A percentile compares a stretch with the other conserved stretches of the same genome.
Evolutionary conservation across 2,329 filamentous ascomycete species (phyloP).

Genomic region (Chaetomium sp.): DNA sequence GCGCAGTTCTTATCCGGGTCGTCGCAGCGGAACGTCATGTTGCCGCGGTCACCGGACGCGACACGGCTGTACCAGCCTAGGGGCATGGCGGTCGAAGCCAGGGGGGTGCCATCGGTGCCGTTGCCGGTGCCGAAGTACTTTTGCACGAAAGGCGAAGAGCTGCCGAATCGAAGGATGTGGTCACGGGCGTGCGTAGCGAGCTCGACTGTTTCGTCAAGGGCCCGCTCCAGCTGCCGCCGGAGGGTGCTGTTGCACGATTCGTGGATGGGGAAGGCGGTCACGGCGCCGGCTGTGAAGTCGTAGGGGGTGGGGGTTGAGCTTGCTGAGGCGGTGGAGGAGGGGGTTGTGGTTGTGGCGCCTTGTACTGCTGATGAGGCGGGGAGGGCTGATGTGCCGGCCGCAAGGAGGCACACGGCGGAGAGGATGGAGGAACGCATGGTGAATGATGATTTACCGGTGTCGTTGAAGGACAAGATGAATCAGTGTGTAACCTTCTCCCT

Average conservation of each 20-base stretch:
- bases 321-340: conserved; percentile 2
- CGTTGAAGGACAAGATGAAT: background rate
- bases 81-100: conserved; percentile 56
- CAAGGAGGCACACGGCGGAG: conserved; percentile 2
- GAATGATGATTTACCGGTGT: background rate
- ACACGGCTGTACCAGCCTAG: conserved; percentile 66
- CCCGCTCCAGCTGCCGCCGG: conserved; percentile 55
- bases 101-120: background rate
- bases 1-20: conserved; percentile 67
- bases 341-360: background rate
- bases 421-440: conserved; percentile 4
- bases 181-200: conserved; percentile 64
- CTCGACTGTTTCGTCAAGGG: conserved; percentile 59
- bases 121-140: conserved; percentile 67
- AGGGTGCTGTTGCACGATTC: conserved; percentile 67
- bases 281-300: conserved; percentile 32
- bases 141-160: conserved; percentile 59
- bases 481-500: background rate
- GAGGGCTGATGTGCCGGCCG: background rate
- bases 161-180: conserved; percentile 61
- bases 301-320: conserved; percentile 16
- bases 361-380: background rate
- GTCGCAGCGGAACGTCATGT: conserved; percentile 67
- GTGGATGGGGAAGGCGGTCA: conserved; percentile 55
- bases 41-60: conserved; percentile 57